Conservation (phyloP, 164 flowering plant species). For the Liquidambar formosana region DNA sequence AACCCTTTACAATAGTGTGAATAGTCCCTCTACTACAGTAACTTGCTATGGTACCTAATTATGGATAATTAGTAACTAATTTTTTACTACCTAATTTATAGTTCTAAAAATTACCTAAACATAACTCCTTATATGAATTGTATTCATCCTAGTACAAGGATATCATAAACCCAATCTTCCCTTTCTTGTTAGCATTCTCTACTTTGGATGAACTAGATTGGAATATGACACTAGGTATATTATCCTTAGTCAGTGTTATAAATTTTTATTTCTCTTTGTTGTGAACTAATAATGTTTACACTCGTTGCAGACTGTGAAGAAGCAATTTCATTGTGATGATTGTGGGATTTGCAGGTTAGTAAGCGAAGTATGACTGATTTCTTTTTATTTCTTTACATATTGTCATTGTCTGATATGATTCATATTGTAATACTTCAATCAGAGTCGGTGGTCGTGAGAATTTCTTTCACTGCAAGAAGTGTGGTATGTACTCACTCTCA, state of each 20-base stretch:
- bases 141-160: no score
- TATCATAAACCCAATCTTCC: no score
- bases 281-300: conserved; percentile 2
- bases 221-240: not conserved
- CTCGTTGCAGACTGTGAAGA: conserved; percentile 52
- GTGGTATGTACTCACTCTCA: conserved; percentile 48
- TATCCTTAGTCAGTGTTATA: not conserved
- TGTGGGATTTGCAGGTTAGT: conserved; percentile 95
- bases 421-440: conserved; percentile 11
- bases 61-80: no score
- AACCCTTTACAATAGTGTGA: no score
- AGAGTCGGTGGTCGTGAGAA: conserved; percentile 90
- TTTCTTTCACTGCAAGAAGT: conserved; percentile 79
- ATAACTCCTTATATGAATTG: no score
- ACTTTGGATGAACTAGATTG: no score
- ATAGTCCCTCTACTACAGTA: no score
- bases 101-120: no score
- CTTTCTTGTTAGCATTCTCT: no score
- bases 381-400: not conserved
- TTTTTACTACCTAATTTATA: no score
- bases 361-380: not conserved
- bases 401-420: conserved; percentile 9
- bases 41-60: no score
- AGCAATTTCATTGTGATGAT: conserved; percentile 85
- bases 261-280: not conserved